These are phyloP conservation scores for Dictyostelium firmibasis DNA, from an alignment of 78 protist genomes.

Conservation along the genomic window DNA sequence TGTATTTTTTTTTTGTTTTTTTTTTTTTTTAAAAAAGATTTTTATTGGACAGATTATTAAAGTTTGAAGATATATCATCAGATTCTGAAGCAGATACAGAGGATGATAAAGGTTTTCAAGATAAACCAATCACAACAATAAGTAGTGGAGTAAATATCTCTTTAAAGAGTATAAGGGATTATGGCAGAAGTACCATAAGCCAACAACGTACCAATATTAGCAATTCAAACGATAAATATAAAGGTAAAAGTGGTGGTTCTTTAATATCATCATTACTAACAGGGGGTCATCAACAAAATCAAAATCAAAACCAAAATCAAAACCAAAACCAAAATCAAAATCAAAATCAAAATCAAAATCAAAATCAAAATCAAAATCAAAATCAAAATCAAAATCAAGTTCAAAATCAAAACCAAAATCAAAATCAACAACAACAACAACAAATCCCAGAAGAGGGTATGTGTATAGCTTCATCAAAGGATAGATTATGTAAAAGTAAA, in stretches of 20 bases:
- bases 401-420: neutral
- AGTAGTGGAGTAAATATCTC: neutral
- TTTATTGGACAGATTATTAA: conserved; percentile 41
- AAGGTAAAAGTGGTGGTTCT: neutral
- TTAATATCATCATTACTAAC: neutral
- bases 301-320: neutral
- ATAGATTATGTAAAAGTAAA: conserved; percentile 60
- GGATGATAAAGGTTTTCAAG: neutral
- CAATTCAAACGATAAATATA: neutral
- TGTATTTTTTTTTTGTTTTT: neutral
- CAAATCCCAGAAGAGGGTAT: conserved; percentile 9
- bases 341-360: neutral
- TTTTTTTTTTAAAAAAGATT: conserved; percentile 14
- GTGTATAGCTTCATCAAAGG: conserved; percentile 39
- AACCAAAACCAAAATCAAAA: conserved; percentile 14
- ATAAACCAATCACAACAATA: neutral
- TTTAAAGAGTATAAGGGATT: neutral
- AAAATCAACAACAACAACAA: neutral
- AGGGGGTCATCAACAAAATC: neutral
- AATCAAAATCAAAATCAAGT: neutral
- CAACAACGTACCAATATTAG: neutral
- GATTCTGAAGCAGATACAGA: conserved; percentile 36
- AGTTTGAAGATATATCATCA: conserved; percentile 60
- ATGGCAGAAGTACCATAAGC: neutral
- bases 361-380: neutral